Conservation (phyloP, 179 eudicot genomes). For the Beta corolliflora region DNA sequence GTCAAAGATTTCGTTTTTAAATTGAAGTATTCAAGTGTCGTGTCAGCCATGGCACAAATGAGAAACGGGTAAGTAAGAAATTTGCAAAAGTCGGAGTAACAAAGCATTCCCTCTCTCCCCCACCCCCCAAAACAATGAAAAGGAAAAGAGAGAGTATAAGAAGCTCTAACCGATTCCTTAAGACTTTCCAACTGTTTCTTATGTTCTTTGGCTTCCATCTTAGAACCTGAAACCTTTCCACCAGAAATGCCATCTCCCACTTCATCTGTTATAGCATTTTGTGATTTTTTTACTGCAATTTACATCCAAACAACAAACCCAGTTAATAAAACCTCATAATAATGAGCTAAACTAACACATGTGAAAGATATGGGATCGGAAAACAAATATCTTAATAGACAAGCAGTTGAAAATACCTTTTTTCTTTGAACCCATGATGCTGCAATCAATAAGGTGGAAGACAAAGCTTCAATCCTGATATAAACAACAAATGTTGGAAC, state of each 20-base stretch:
- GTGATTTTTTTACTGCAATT: constrained; percentile 39
- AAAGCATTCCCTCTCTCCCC: background rate
- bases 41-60: no score
- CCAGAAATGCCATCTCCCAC: constrained; percentile 26
- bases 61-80: no score
- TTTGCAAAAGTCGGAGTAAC: no score
- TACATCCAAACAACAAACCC: constrained; percentile 2
- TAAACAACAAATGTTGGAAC: background rate
- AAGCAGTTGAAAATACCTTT: constrained; percentile 21
- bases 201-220: constrained; percentile 55
- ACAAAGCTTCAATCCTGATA: background rate
- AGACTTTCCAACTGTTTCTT: constrained; percentile 58
- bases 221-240: constrained; percentile 22
- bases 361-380: background rate
- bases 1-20: no score
- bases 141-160: background rate
- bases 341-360: background rate
- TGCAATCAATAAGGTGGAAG: constrained; percentile 10
- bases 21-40: no score
- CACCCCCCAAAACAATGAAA: background rate
- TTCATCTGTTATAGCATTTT: constrained; percentile 29
- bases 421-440: constrained; percentile 33
- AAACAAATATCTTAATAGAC: background rate
- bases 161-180: constrained; percentile 56
- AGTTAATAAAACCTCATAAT: background rate